Evolutionary conservation across 2,329 filamentous ascomycete genomes (phyloP), one percentile per base, ranked within the genome.

Genomic region (Macrophomina pseudophaseolina): DNA sequence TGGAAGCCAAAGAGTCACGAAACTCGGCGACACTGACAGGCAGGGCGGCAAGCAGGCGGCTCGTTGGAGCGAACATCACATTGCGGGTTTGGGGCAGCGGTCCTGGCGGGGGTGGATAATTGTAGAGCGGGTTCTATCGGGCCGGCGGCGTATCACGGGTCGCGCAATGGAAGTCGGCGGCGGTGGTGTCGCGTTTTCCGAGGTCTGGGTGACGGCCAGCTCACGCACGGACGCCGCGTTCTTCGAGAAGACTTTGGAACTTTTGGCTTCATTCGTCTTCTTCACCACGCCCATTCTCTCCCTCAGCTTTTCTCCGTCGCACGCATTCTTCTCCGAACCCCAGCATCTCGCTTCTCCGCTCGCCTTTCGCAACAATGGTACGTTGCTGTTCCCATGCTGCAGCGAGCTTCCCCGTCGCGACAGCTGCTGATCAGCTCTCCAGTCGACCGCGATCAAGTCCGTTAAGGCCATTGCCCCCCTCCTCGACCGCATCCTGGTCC

Each of bases 401-500:
- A 18, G 48, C 46, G 14, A 12, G 38, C 53, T 51, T 49, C 44
- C 9, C 33, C 49, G 23, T 42, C 30, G 23, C 28, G 30, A 32
- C 42, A 51, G 32, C 44, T 44, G 62, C 67, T 59, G 40, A 42
- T 38, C 23, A 48, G 18, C 66, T 77, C 23, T 49, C 38, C 58
- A 79, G 76, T 62, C 58, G 58, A 75, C 81, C 74, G 87, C 94
- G 72, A 88, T 98, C 85, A 95, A 94, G 82, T 96, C 91, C 80
- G 94, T 99, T 88, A 95, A 94, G 84, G 90, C 90, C 77, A 94
- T 99, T 75, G 91, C 90, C 68, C 95, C 95, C 70, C 94, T 99
- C 73, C 90, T 99, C 82, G 95, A 99, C 89, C 94, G 95, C 76
- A 93, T 99, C 74, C 91, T 99, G 71, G 93, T 99, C 74, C 95